Evolutionary conservation across 208 protist genomes (phyloP), one percentile per base, ranked within the genome.

Genomic region (Trypanosoma grayi): DNA sequence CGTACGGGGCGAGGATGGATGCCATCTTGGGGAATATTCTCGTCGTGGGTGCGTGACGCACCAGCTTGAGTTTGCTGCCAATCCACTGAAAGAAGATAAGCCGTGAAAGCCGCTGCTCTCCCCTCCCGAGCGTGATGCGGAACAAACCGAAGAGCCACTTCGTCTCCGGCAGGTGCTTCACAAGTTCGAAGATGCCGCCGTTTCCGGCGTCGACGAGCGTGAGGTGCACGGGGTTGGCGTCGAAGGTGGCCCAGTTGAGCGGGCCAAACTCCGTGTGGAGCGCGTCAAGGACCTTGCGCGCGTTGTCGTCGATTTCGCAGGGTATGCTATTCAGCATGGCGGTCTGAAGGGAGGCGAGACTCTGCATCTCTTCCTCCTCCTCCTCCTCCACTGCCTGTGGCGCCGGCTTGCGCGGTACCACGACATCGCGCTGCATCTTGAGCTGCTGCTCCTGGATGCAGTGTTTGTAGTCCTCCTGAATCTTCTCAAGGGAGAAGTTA

Each of bases 41-140:
- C 4, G 43, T 65, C 0, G 56, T 55, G 7, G 31, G 43, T 9
- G 73, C 78, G n/a, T 62, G 25, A 8, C 77, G 66, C 24, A 91
- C 75, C 6, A 77, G 48, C 39, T 72, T 73, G 14, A 88, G 66
- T 30, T 83, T 77, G 54, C 64, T 85, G 27, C 88, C 88, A 53
- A 90, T 90, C 79, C 83, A 94, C 67, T 91, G 85, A 70, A 94
- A 86, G 61, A 87, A 89, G 22, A 94, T 81, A 14, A 90, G 60
- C 1, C 81, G 78, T 11, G 75, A 71, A 58, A 81, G 48, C 0
- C 75, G 62, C 14, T 70, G 55, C 18, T 74, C 41, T 30, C 70
- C 66, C 25, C 37, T 72, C 43, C 66, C 74, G 60, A 94, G 81
- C 39, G 80, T 73, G 6, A 92, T 79, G 53, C 83, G 83, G 57